Evolutionary conservation across 129 eudicot species (phyloP).

Genomic region (sunflower (Helianthus annuus)): HanXRQr2.0-SUNRISE NC_035448.2:119932537-119933036

Average conservation of each 20-base stretch:
- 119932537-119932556: background rate
- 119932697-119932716: slow-evolving; percentile 38
- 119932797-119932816: slow-evolving; percentile 39
- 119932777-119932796: slow-evolving; percentile 37
- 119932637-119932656: background rate
- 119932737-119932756: slow-evolving; percentile 33
- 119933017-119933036: slow-evolving; percentile 37
- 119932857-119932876: slow-evolving; percentile 38
- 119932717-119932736: slow-evolving; percentile 41
- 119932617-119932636: background rate
- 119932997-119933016: slow-evolving; percentile 42
- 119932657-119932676: slow-evolving; percentile 3
- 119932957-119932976: slow-evolving; percentile 9
- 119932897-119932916: slow-evolving; percentile 40
- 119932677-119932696: slow-evolving; percentile 32
- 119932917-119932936: slow-evolving; percentile 42
- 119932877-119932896: slow-evolving; percentile 34
- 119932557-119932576: background rate
- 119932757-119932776: slow-evolving; percentile 24
- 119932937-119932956: slow-evolving; percentile 36
- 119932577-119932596: slow-evolving; percentile 12
- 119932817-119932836: slow-evolving; percentile 36
- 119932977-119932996: slow-evolving; percentile 16
- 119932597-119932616: slow-evolving; percentile 6
- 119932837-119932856: slow-evolving; percentile 36